Evolutionary conservation across 106 monocot species (phyloP).

Genomic region (Acorus gramineus): DNA sequence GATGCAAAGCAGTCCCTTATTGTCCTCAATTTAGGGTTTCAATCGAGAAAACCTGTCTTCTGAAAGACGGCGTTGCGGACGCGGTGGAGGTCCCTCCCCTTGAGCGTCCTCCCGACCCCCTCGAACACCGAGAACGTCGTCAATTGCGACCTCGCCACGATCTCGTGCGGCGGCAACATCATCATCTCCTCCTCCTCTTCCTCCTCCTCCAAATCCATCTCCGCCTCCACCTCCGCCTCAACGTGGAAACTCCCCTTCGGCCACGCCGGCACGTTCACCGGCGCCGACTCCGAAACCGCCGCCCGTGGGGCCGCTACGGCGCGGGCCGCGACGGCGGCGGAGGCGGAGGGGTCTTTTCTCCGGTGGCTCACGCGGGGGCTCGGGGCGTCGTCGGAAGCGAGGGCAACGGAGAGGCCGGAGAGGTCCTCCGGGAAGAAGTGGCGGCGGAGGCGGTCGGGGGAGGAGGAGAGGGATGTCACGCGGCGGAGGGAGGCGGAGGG

Average conservation of each 20-base stretch:
- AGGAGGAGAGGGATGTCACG: neutral
- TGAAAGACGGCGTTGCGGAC: constrained; percentile 68
- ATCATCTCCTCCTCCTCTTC: constrained; percentile 36
- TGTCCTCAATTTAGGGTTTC: neutral
- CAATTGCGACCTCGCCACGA: constrained; percentile 56
- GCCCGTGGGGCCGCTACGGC: constrained; percentile 11
- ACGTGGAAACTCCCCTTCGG: constrained; percentile 5
- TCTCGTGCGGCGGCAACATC: constrained; percentile 82
- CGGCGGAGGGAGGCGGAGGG: constrained; percentile 1
- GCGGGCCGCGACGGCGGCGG: constrained; percentile 4
- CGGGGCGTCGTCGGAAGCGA: constrained; percentile 14
- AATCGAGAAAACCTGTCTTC: constrained; percentile 69
- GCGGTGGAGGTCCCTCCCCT: constrained; percentile 72
- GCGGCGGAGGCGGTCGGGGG: neutral
- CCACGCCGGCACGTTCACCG: constrained; percentile 65
- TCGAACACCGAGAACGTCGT: constrained; percentile 69
- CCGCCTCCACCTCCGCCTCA: neutral
- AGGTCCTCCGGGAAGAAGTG: constrained; percentile 21
- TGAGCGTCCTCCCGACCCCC: constrained; percentile 77
- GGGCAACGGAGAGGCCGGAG: constrained; percentile 47
- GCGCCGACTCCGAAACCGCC: constrained; percentile 39
- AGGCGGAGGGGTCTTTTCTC: too few relatives aligned
- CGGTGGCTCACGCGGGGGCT: constrained; percentile 2
- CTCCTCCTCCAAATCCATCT: constrained; percentile 14
- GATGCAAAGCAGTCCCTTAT: too few relatives aligned